Evolutionary conservation across 345 rosid species (phyloP), one percentile per base, ranked within the genome.

Genomic region (Noccaea caerulescens): DNA sequence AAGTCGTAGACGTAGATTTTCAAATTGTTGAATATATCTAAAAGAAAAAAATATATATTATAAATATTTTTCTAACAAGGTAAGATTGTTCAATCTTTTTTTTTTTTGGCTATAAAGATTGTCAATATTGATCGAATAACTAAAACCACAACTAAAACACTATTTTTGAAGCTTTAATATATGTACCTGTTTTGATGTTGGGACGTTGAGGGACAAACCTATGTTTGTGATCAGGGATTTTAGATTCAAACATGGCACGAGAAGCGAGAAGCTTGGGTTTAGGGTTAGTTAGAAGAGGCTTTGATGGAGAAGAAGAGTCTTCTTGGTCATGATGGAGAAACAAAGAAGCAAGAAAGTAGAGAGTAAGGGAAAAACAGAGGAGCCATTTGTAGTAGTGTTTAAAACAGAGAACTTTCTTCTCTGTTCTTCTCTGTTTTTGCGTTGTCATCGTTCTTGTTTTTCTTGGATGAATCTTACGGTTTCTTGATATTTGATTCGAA

Each of bases 321-420:
- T 74, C 69, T 79, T 85, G 85, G 70, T 72, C 84, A 78, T 86
- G 83, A 63, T 71, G 83, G 27, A 89, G 69, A 66, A 89, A 79
- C 78, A 80, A 92, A 16, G 99, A 89, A 62, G 52, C 81, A 46
- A 91, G 69, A 75, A 94, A 89, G 68, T 94, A 94, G 3, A 91
- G 86, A 58, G 93, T 78, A 3, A 91, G 83, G 34, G 79, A 73
- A 10, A 92, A 45, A 89, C 93, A 91, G 38, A 94, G 92, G 52
- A 89, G 52, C 90, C 93, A 94, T 84, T 83, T 91, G 93, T 86
- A 89, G 66, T 84, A 88, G 41, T 83, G 81, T 67, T 65, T 88
- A 51, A 75, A 84, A 57, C 72, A 87, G 2, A 82, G 79, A 72
- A 41, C 69, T 65, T 80, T 84, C 46, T 80, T 84, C 46, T 87